A percentile compares a stretch with the other conserved stretches of the same genome.
phyloP scores from a whole-genome alignment of 768 basidiomycete genomes.

The Pisolithus microcarpus region DNA sequence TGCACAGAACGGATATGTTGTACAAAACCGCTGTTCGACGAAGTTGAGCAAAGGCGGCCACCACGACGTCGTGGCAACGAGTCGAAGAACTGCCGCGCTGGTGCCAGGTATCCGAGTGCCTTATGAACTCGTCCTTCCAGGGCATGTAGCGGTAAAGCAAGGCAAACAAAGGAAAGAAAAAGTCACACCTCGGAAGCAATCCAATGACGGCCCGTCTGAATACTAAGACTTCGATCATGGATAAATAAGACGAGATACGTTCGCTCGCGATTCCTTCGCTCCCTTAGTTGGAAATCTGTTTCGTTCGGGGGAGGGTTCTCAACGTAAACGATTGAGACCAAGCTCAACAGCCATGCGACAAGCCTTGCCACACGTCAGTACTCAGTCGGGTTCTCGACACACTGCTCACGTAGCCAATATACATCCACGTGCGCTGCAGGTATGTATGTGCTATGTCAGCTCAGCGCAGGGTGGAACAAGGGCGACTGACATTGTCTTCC shows the following conservation, averaged over 20 bases:
- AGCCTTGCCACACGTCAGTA: constrained; percentile 39
- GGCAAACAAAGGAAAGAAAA: background rate
- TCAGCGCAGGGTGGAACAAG: constrained; percentile 1
- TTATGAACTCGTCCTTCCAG: constrained; percentile 58
- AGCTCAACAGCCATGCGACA: constrained; percentile 86
- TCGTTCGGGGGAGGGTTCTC: constrained; percentile 50
- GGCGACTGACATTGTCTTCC: constrained; percentile 60
- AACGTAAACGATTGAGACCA: constrained; percentile 65
- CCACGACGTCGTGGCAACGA: constrained; percentile 76
- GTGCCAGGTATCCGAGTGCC: constrained; percentile 67
- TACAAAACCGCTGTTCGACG: constrained; percentile 71
- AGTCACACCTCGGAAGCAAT: constrained; percentile 66
- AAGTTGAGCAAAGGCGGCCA: constrained; percentile 69
- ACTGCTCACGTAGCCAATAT: constrained; percentile 70
- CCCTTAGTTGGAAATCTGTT: constrained; percentile 56
- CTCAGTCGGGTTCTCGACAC: background rate
- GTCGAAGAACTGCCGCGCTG: constrained; percentile 42
- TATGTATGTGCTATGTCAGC: constrained; percentile 7
- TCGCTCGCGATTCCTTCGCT: constrained; percentile 79
- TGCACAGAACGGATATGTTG: background rate
- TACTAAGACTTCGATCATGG: constrained; percentile 80
- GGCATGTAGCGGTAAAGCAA: constrained; percentile 5
- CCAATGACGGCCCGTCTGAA: constrained; percentile 81
- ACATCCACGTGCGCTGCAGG: constrained; percentile 73
- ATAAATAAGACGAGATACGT: constrained; percentile 83